Conservation (phyloP, 2,329 filamentous ascomycete genomes). For the Penicillium frequentans region DNA sequence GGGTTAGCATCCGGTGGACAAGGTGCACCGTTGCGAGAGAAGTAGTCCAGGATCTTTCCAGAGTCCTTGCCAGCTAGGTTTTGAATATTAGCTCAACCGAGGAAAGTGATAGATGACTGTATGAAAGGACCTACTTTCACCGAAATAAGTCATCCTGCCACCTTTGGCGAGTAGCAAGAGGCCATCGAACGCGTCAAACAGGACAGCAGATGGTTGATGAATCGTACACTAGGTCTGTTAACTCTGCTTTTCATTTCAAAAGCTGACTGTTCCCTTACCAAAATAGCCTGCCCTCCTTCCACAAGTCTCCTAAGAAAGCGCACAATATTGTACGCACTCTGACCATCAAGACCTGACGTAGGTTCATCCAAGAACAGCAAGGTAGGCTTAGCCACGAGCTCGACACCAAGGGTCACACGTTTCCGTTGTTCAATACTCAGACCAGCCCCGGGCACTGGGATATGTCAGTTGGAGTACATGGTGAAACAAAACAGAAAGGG, state of each 20-base stretch:
- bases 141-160: constrained; percentile 67
- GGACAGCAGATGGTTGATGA: constrained; percentile 66
- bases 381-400: constrained; percentile 61
- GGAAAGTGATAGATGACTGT: neutral
- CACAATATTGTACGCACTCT: constrained; percentile 58
- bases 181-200: constrained; percentile 67
- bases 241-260: neutral
- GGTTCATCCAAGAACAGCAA: constrained; percentile 63
- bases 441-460: constrained; percentile 52
- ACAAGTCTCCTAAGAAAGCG: constrained; percentile 67
- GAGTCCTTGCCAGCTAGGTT: constrained; percentile 36
- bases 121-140: constrained; percentile 44
- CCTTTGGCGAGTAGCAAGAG: constrained; percentile 65
- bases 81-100: neutral
- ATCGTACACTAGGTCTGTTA: constrained; percentile 53
- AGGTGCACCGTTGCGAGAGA: constrained; percentile 54
- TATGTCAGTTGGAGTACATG: constrained; percentile 4
- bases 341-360: constrained; percentile 65
- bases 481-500: rapidly evolving
- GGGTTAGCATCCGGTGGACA: constrained; percentile 56
- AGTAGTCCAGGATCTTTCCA: constrained; percentile 48
- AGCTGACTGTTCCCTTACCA: constrained; percentile 43
- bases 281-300: constrained; percentile 64
- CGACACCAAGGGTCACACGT: constrained; percentile 60
- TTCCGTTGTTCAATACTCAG: constrained; percentile 67